phyloP scores from a whole-genome alignment of 345 rosid species.

The Rubroshorea leprosula region DNA sequence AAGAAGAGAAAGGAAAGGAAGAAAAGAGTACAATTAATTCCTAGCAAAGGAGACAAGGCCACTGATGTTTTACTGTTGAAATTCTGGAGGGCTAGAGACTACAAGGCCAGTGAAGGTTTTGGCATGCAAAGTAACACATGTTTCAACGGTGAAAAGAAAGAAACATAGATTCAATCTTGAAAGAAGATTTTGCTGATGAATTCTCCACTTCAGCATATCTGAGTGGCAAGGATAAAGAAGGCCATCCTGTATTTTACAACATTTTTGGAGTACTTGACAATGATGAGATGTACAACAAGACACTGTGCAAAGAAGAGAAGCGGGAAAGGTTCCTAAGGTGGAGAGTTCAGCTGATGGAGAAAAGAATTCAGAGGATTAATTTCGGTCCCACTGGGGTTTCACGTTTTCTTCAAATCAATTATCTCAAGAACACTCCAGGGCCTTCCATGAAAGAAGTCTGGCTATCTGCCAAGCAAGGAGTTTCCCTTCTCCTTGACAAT shows the following conservation, averaged over 20 bases:
- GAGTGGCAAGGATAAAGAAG: slow-evolving; percentile 35
- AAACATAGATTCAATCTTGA: slow-evolving; percentile 36
- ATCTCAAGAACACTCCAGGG: slow-evolving; percentile 48
- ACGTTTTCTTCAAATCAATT: slow-evolving; percentile 38
- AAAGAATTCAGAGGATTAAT: slow-evolving; percentile 44
- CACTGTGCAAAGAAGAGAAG: slow-evolving; percentile 38
- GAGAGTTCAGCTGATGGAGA: slow-evolving; percentile 46
- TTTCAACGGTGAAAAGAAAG: slow-evolving; percentile 43
- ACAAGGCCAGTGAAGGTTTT: slow-evolving; percentile 47
- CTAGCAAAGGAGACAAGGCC: slow-evolving; percentile 26
- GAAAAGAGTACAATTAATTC: slow-evolving; percentile 30
- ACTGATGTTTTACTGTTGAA: slow-evolving; percentile 44
- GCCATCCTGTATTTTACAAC: slow-evolving; percentile 56
- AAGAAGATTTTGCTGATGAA: slow-evolving; percentile 40
- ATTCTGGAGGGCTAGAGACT: slow-evolving; percentile 53
- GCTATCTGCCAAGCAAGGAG: slow-evolving; percentile 34
- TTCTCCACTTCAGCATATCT: slow-evolving; percentile 28
- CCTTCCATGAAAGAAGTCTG: slow-evolving; percentile 32
- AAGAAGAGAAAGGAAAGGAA: neutral
- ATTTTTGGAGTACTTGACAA: slow-evolving; percentile 35
- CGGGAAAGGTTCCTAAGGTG: slow-evolving; percentile 38
- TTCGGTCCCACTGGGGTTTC: slow-evolving; percentile 33
- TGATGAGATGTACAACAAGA: slow-evolving; percentile 33
- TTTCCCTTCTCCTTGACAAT: slow-evolving; percentile 42
- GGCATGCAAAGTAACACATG: slow-evolving; percentile 41